These are phyloP conservation scores for Crithidia brevicula DNA, from an alignment of 208 protist species.

Conservation along the genomic window DNA sequence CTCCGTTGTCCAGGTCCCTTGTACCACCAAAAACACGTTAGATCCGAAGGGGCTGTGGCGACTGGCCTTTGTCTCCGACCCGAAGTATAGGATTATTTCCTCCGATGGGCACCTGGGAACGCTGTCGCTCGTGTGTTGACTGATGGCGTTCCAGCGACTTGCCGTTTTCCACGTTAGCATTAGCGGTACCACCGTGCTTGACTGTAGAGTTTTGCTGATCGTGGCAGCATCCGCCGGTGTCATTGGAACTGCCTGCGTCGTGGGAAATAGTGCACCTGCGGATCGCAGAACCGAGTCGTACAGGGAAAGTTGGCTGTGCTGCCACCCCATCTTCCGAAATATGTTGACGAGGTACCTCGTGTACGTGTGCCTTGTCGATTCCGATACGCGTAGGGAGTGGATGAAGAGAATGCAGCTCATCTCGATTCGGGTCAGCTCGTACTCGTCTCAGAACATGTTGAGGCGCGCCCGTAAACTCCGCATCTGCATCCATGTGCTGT, in stretches of 20 bases:
- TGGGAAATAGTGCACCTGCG: not conserved
- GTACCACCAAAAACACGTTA: constrained; percentile 9
- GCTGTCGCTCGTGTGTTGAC: not conserved
- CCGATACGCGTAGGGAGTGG: not conserved
- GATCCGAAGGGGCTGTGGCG: constrained; percentile 10
- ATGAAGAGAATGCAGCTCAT: constrained; percentile 4
- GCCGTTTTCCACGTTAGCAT: constrained; percentile 26
- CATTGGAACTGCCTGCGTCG: constrained; percentile 3
- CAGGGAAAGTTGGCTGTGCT: constrained; percentile 3
- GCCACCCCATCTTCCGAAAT: constrained; percentile 3
- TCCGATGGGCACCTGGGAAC: not conserved
- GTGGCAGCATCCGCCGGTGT: not conserved
- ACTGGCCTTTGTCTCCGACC: constrained; percentile 20
- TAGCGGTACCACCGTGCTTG: not conserved
- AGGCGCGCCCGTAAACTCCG: constrained; percentile 11
- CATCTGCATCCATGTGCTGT: constrained; percentile 6
- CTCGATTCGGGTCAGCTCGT: not conserved
- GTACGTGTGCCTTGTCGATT: constrained; percentile 18
- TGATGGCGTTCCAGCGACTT: constrained; percentile 20
- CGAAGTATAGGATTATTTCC: constrained; percentile 18
- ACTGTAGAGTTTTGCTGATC: not conserved
- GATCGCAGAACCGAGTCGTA: constrained; percentile 1
- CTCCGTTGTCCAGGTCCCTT: not conserved
- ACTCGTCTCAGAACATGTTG: not conserved
- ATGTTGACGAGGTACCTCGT: constrained; percentile 16